phyloP scores from a whole-genome alignment of 441 rosid genomes.

The Brassica hybrid region DNA sequence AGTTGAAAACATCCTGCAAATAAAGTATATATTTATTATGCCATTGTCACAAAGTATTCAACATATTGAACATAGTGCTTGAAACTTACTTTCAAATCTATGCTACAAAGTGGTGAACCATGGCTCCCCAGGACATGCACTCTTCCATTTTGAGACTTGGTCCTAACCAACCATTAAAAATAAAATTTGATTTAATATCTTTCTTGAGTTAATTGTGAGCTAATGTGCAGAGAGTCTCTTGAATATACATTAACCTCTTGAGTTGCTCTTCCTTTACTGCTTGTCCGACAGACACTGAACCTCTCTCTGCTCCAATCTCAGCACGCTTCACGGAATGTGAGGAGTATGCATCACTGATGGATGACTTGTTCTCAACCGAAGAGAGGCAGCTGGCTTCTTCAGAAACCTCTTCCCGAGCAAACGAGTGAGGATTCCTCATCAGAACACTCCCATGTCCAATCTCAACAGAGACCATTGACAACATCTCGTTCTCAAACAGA shows the following conservation, averaged over 20 bases:
- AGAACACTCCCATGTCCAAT: slow-evolving; percentile 98
- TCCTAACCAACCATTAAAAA: slow-evolving; percentile 52
- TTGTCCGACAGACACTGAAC: slow-evolving; percentile 51
- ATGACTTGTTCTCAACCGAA: slow-evolving; percentile 66
- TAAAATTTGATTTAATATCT: neutral
- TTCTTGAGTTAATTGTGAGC: slow-evolving; percentile 27
- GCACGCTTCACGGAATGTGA: slow-evolving; percentile 53
- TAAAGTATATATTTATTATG: neutral
- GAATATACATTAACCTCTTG: slow-evolving; percentile 65
- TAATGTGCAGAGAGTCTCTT: no score
- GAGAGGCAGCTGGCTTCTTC: slow-evolving; percentile 94
- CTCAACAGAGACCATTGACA: slow-evolving; percentile 97
- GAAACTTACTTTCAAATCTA: slow-evolving; percentile 67
- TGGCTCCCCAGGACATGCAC: slow-evolving; percentile 59
- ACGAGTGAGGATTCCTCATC: slow-evolving; percentile 78
- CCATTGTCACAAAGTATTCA: no score
- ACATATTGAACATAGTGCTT: neutral
- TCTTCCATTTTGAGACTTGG: slow-evolving; percentile 63
- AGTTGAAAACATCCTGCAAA: slow-evolving; percentile 81
- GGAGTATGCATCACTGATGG: slow-evolving; percentile 69
- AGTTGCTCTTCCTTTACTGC: slow-evolving; percentile 59
- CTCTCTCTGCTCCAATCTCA: slow-evolving; percentile 51
- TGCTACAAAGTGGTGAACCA: slow-evolving; percentile 67
- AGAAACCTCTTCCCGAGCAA: slow-evolving; percentile 92
- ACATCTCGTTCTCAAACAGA: slow-evolving; percentile 84